Base-by-base conservation (phyloP, 768 basidiomycete genomes). In the Sarcodon aspratus region DNA sequence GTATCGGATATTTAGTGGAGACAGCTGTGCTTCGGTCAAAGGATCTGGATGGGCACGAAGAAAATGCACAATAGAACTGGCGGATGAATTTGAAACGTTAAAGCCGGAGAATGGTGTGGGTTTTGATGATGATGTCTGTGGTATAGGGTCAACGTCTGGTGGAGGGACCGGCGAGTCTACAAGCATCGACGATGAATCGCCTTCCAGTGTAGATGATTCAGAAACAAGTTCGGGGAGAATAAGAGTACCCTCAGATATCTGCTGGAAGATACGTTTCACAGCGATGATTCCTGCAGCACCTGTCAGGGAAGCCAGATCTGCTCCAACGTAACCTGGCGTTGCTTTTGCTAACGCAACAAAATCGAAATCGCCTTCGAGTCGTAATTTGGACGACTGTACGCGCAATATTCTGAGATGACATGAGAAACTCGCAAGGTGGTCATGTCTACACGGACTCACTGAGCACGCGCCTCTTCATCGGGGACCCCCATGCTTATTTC, bases 401-500 rank as follows among this genome's bases (percentile, higher is more conserved):
- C 77, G 79, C 5, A 98, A 70, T 48, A 98, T 99, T 59, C 94
- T 97, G 54, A 15, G 42, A 48, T 9, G 33, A 31, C 43, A 31
- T 31, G 17, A 34, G 43, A 38, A n/a, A 40, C 15, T 45, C 40
- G 9, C 13, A 21, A 52, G 21, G 13, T 1, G 13, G 27, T 40
- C 15, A 27, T 47, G 1, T 47, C 43, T 2, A 43, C 45, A 21
- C 6, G 1, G 9, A 69, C 83, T 55, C 49, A 97, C 95, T 93
- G 85, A 53, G 85, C 84, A 49, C 96, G 73, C 0, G 85, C 93
- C 48, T 81, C 81, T 52, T 96, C 86, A 56, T 94, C 91, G 2
- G 96, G 96, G 3, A 99, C 95, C 10, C 88, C 88, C 88, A 98
- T 93, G 46, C 88, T 85, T 45, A 99, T 97, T 66, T 99, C 96